Evolutionary conservation across 2,329 filamentous ascomycete genomes (phyloP).

Genomic region (Penicillium brevicompactum): DNA sequence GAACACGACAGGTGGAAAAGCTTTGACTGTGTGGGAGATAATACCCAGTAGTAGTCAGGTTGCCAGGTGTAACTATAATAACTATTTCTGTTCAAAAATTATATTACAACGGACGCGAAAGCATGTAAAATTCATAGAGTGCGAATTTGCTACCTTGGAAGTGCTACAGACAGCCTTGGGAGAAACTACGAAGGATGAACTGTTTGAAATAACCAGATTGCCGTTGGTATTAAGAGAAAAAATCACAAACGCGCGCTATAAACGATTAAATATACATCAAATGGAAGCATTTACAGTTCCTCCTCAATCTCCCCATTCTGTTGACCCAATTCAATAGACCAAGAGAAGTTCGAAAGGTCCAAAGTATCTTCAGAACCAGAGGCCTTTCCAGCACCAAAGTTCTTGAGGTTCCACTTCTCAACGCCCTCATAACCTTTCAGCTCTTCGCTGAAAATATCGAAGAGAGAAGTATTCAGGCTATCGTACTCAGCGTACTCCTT

Average conservation of each 20-base stretch:
- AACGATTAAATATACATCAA: not conserved
- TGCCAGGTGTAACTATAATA: too few relatives aligned
- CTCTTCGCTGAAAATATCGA: slow-evolving; percentile 42
- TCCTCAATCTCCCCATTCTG: slow-evolving; percentile 20
- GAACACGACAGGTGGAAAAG: too few relatives aligned
- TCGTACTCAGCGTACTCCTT: slow-evolving; percentile 54
- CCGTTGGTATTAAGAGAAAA: not conserved
- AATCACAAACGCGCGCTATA: not conserved
- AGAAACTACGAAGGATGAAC: not conserved
- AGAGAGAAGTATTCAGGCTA: slow-evolving; percentile 49
- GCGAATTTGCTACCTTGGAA: too few relatives aligned
- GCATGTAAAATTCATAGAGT: too few relatives aligned
- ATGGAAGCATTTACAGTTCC: slow-evolving; percentile 14
- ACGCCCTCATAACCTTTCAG: slow-evolving; percentile 48
- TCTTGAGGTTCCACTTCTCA: slow-evolving; percentile 52
- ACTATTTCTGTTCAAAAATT: too few relatives aligned
- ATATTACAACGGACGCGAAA: too few relatives aligned
- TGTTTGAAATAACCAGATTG: not conserved
- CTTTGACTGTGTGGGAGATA: too few relatives aligned
- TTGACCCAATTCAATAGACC: slow-evolving; percentile 27
- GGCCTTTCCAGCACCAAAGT: slow-evolving; percentile 51
- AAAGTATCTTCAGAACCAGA: slow-evolving; percentile 38
- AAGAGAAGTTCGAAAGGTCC: slow-evolving; percentile 22
- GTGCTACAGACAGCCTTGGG: too few relatives aligned
- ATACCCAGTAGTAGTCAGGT: too few relatives aligned